Conservation (phyloP, 306 rosid species). For the Rosa rugosa region DNA sequence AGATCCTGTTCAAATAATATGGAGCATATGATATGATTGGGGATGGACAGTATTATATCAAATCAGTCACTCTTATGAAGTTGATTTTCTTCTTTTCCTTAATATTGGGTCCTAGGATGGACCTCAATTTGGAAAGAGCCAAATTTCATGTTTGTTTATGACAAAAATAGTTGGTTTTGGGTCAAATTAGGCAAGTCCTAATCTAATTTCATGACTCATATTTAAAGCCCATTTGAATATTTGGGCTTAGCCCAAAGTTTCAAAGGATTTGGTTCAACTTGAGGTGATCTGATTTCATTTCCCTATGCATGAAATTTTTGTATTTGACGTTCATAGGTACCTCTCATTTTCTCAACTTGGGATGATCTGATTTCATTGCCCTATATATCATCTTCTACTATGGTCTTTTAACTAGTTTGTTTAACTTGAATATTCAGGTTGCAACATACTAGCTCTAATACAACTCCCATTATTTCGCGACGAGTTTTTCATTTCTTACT, state of each 20-base stretch:
- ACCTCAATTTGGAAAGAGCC: neutral
- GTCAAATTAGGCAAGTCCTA: neutral
- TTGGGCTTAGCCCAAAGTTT: neutral
- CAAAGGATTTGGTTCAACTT: neutral
- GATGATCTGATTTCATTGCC: too few species aligned
- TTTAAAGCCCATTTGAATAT: neutral
- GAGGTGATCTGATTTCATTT: too few species aligned
- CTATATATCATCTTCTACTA: neutral
- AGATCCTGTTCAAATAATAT: neutral
- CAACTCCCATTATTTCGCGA: neutral
- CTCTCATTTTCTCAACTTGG: neutral
- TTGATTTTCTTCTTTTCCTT: neutral
- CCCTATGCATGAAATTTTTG: too few species aligned
- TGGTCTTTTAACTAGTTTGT: neutral
- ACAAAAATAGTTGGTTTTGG: neutral
- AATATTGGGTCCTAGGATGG: neutral
- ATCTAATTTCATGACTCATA: neutral
- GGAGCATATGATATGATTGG: slow-evolving; percentile 1
- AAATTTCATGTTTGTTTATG: neutral
- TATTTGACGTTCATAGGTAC: too few species aligned
- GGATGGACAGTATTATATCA: neutral
- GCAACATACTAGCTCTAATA: neutral
- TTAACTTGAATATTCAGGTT: neutral
- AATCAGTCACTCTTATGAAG: neutral
- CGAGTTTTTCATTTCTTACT: too few species aligned